Evolutionary conservation across 257 asterid species (phyloP).

Genomic region (Solanum verrucosum): DNA sequence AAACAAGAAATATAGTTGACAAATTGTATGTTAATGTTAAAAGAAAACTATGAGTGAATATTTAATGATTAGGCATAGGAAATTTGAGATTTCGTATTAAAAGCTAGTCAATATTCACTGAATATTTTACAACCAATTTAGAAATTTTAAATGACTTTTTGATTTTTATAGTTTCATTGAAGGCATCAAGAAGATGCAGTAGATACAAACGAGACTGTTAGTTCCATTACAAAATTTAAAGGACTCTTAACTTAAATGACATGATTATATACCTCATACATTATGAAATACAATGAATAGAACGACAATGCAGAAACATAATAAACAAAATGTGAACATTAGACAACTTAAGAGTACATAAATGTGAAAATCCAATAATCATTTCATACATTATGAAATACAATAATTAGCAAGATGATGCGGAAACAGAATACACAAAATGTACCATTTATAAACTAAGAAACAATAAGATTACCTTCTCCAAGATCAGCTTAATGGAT

Average conservation of each 20-base stretch:
- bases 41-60: not conserved
- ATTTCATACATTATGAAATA: not conserved
- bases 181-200: not conserved
- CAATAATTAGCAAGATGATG: not conserved
- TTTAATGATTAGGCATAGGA: not conserved
- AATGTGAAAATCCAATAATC: not conserved
- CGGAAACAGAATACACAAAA: not conserved
- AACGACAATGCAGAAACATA: not conserved
- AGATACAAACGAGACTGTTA: not conserved
- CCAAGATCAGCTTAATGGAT: slow-evolving; percentile 44
- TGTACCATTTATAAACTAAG: not conserved
- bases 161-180: not conserved
- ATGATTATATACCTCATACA: not conserved
- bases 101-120: not conserved
- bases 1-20: not conserved
- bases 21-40: not conserved
- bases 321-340: not conserved
- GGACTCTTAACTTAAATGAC: not conserved
- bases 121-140: not conserved
- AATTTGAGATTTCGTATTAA: not conserved
- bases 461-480: slow-evolving; percentile 36
- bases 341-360: not conserved
- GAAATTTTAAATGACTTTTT: not conserved
- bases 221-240: not conserved
- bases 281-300: not conserved